Evolutionary conservation across 345 rosid species (phyloP).

Genomic region (Eucalyptus curtisii): DNA sequence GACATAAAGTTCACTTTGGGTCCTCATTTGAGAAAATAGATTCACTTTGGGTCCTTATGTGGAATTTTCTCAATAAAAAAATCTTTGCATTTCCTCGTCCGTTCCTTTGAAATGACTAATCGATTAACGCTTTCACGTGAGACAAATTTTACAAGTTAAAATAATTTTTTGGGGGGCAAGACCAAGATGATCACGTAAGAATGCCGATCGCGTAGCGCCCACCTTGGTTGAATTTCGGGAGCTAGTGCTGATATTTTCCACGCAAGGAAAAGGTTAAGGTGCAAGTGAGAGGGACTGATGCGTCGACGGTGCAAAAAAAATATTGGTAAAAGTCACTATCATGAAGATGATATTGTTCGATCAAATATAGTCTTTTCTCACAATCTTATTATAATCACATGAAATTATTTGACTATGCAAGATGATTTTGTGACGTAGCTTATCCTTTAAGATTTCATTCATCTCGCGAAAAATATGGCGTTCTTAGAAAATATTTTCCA

Average conservation of each 20-base stretch:
- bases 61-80: too few relatives aligned
- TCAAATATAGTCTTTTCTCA: background rate
- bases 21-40: too few relatives aligned
- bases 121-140: too few relatives aligned
- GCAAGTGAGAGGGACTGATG: background rate
- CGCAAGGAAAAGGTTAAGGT: background rate
- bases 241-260: background rate
- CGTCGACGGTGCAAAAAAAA: background rate
- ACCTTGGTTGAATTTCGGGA: background rate
- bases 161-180: too few relatives aligned
- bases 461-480: fast-evolving
- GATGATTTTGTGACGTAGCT: background rate
- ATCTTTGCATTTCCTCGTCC: too few relatives aligned
- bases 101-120: too few relatives aligned
- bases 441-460: too few relatives aligned
- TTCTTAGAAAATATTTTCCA: too few relatives aligned
- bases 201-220: background rate
- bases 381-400: background rate
- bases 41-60: too few relatives aligned
- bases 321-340: background rate
- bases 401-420: background rate
- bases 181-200: background rate
- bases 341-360: background rate
- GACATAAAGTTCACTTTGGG: too few relatives aligned
- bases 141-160: too few relatives aligned